Conservation (phyloP, 2,329 filamentous ascomycete species). For the Aspergillus pseudoterreus region DNA sequence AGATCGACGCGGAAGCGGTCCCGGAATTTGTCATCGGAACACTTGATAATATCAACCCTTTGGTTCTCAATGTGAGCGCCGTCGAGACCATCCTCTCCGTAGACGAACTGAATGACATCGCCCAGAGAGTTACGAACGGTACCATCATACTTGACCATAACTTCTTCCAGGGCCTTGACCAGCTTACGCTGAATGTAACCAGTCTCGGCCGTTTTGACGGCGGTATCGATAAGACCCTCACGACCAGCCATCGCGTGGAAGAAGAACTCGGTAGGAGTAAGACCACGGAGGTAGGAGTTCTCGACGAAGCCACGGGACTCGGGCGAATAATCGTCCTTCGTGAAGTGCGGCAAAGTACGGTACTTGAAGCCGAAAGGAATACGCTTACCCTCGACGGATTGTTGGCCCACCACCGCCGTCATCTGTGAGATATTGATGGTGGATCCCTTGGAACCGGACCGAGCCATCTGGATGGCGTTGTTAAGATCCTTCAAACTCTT, state of each 20-base stretch:
- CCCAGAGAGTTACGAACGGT: slow-evolving; percentile 96
- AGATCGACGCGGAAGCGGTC: slow-evolving; percentile 82
- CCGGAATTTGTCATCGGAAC: slow-evolving; percentile 73
- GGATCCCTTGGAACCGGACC: slow-evolving; percentile 95
- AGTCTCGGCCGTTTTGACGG: slow-evolving; percentile 98
- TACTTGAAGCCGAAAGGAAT: slow-evolving; percentile 99
- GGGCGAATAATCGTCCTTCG: slow-evolving; percentile 97
- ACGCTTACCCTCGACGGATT: slow-evolving; percentile 97
- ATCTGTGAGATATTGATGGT: slow-evolving; percentile 99
- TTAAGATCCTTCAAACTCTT: slow-evolving; percentile 92
- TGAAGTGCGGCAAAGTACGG: slow-evolving; percentile 92
- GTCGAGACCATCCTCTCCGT: slow-evolving; percentile 95
- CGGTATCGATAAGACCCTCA: slow-evolving; percentile 98
- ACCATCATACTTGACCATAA: slow-evolving; percentile 95
- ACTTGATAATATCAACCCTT: slow-evolving; percentile 77
- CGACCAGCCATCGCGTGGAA: slow-evolving; percentile 99
- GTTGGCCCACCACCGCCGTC: slow-evolving; percentile 95
- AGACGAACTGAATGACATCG: slow-evolving; percentile 94
- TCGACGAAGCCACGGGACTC: slow-evolving; percentile 97
- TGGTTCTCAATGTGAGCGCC: slow-evolving; percentile 93
- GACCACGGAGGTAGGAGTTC: slow-evolving; percentile 93
- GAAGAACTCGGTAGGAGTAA: slow-evolving; percentile 96
- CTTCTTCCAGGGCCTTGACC: slow-evolving; percentile 95
- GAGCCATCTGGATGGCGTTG: slow-evolving; percentile 94
- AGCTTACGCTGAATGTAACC: slow-evolving; percentile 98